Percentiles rank a stretch among this genome's conserved stretches.
Conservation (phyloP, 2,329 filamentous ascomycete species). For the Emergomyces pasteurianus region DNA sequence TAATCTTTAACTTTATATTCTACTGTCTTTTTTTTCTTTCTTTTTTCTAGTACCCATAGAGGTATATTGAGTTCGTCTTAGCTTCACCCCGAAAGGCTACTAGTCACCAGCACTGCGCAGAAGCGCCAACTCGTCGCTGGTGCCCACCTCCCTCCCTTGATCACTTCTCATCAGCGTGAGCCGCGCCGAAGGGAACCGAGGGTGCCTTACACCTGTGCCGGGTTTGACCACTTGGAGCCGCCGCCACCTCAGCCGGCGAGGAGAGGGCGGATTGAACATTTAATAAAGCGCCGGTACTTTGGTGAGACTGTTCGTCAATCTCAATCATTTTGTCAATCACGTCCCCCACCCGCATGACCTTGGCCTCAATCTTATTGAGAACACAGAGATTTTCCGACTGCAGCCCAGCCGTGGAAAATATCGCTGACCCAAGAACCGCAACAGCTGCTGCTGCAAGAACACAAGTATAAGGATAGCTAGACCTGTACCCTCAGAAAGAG, state of each 20-base stretch:
- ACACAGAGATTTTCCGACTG: background rate
- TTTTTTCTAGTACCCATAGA: background rate
- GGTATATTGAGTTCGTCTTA: background rate
- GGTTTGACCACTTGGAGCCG: background rate
- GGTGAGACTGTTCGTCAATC: background rate
- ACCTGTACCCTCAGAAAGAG: background rate
- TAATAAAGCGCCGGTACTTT: background rate
- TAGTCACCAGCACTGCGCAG: slow-evolving; percentile 1
- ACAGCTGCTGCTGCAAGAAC: background rate
- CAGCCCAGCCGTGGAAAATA: background rate
- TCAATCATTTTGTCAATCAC: background rate
- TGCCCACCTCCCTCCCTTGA: background rate
- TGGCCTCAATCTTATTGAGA: background rate
- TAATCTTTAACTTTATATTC: too few relatives aligned
- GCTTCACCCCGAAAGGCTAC: background rate
- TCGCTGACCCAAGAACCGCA: background rate
- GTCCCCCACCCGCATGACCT: background rate
- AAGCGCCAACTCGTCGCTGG: slow-evolving; percentile 1
- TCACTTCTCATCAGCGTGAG: background rate
- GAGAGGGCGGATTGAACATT: background rate
- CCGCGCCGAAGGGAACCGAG: background rate
- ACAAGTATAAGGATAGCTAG: background rate
- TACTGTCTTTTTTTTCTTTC: background rate
- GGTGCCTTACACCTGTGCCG: background rate
- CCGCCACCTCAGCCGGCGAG: background rate